Conservation (phyloP, 164 flowering plant species). For the Sextonia rubra region DNA sequence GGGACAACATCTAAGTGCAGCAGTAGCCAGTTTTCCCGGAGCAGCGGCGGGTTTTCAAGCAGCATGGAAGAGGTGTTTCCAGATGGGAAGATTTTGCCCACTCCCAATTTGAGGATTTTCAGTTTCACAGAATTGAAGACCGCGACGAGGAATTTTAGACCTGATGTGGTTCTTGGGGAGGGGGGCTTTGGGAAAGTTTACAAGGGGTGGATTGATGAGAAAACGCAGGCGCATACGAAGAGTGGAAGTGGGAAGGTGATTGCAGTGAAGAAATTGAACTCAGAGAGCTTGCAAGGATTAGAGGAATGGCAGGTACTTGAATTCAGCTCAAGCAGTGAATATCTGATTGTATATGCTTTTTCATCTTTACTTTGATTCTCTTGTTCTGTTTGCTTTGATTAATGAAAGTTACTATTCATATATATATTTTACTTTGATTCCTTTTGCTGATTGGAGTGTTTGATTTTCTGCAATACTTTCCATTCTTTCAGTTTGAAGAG, state of each 20-base stretch:
- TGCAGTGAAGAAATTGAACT: constrained; percentile 67
- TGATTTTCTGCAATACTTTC: too few species aligned
- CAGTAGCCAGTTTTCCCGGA: constrained; percentile 5
- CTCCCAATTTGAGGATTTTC: constrained; percentile 47
- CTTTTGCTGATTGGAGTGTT: too few species aligned
- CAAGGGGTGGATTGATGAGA: constrained; percentile 69
- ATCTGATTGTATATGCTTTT: too few species aligned
- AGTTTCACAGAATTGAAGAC: constrained; percentile 48
- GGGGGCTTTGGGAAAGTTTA: constrained; percentile 82
- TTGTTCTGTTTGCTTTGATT: too few species aligned
- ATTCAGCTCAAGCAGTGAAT: neutral
- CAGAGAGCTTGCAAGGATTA: constrained; percentile 59
- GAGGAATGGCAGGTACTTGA: constrained; percentile 65
- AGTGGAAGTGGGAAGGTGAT: constrained; percentile 45
- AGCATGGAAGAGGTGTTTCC: constrained; percentile 24
- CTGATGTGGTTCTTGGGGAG: constrained; percentile 52
- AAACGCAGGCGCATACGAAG: constrained; percentile 38
- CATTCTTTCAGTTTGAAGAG: too few species aligned
- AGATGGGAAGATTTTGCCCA: constrained; percentile 41
- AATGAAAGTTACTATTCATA: too few species aligned
- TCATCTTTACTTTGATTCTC: too few species aligned
- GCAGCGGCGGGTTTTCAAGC: constrained; percentile 3
- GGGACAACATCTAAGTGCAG: constrained; percentile 13
- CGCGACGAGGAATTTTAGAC: constrained; percentile 52
- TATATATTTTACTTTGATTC: too few species aligned